A percentile compares a stretch with the other conserved stretches of the same genome.
Conservation (phyloP, 306 rosid species). For the Luffa acutangula region DNA sequence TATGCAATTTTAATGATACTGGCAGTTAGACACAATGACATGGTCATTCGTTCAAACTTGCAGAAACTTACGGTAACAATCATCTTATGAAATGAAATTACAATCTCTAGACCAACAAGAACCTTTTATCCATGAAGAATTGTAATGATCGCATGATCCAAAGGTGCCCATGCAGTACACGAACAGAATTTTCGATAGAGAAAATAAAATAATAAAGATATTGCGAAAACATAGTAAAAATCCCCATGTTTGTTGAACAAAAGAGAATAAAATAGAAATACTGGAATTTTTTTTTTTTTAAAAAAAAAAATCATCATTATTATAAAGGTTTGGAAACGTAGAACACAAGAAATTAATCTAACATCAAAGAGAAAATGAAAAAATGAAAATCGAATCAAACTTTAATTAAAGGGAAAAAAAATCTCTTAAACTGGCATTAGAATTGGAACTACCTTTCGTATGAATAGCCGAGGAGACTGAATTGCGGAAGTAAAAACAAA, state of each 20-base stretch:
- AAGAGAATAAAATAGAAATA: too few species aligned
- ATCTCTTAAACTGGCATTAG: background rate
- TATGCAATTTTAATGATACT: background rate
- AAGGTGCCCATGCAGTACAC: background rate
- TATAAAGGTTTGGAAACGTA: background rate
- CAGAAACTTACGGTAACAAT: background rate
- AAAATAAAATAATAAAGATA: too few species aligned
- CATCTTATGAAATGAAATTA: background rate
- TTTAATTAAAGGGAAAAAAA: too few species aligned
- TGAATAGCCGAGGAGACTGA: constrained; percentile 77
- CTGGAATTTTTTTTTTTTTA: too few species aligned
- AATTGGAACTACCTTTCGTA: constrained; percentile 55
- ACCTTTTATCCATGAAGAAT: background rate
- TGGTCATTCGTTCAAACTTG: background rate
- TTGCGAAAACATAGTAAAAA: too few species aligned
- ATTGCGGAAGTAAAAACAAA: constrained; percentile 82
- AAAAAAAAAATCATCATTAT: too few species aligned
- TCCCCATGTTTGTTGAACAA: too few species aligned
- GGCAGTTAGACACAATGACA: background rate
- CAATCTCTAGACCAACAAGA: background rate
- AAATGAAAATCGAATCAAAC: background rate
- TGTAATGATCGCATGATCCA: background rate
- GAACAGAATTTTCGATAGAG: background rate
- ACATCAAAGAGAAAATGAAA: background rate
- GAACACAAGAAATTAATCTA: background rate